A percentile compares a stretch with the other conserved stretches of the same genome.
Evolutionary conservation across 176 grass and related monocot species (phyloP).

Genomic region (Rhynchospora pubera): DNA sequence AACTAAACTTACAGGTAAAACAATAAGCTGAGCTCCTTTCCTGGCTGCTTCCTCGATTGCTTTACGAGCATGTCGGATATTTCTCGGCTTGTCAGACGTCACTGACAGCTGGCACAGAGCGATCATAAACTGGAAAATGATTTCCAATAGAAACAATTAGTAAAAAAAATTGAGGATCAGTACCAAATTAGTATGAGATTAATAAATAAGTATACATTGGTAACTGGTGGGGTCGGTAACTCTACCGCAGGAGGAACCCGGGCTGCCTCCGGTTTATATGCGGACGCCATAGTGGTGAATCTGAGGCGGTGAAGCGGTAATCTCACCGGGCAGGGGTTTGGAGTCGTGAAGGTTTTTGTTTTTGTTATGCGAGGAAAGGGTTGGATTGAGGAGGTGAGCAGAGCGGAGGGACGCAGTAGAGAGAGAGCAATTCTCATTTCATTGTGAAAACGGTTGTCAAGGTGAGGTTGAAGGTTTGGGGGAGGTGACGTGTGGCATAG

Average conservation of each 20-base stretch:
- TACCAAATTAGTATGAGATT: background rate
- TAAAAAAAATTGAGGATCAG: background rate
- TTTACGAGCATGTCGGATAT: conserved; percentile 63
- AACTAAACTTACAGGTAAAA: conserved; percentile 51
- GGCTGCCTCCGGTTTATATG: conserved; percentile 42
- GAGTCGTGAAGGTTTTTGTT: background rate
- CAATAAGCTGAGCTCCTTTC: conserved; percentile 80
- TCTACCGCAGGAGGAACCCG: conserved; percentile 45
- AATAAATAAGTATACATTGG: conserved; percentile 29
- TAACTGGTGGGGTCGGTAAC: conserved; percentile 39
- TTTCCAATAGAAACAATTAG: background rate
- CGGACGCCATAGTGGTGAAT: conserved; percentile 37
- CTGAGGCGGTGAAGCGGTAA: background rate
- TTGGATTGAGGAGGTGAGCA: background rate
- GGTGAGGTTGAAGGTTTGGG: background rate
- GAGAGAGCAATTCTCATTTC: conserved; percentile 6
- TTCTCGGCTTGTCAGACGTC: conserved; percentile 71
- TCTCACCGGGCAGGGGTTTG: background rate
- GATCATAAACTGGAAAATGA: conserved; percentile 68
- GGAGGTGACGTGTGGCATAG: too few species aligned
- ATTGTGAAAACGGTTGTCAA: background rate
- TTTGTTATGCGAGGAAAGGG: background rate
- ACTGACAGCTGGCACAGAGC: conserved; percentile 85
- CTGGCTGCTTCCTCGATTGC: conserved; percentile 61
- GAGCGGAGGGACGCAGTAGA: background rate